Evolutionary conservation across 225 moss, liverwort and hornwort genomes (phyloP), one percentile per base, ranked within the genome.

Genomic region (Thuidium tamariscinum): DNA sequence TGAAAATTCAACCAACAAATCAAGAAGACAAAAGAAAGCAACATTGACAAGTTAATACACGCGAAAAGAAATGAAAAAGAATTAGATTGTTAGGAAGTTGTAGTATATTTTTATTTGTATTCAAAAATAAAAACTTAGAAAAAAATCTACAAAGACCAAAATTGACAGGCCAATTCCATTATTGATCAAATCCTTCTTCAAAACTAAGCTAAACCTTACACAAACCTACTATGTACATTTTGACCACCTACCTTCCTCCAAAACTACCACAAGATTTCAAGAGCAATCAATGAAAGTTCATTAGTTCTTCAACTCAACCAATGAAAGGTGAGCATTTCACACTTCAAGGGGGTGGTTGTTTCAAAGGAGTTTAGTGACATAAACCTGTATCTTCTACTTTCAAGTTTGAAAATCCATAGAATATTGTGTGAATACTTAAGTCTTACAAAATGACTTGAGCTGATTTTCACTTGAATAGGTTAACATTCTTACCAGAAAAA

Each of bases 371-470:
- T 0, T 3, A 5, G 0, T 11, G 6, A 41, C 26, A 70, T 5
- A 0, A 41, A 70, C 9, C 26, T 8, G 1, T 69, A 26, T 41
- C 0, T 2, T 69, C 14, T 5, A 3, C 5, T 42, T 16, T 13
- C 26, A 42, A 42, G 5, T 27, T 42, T 41, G 14, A 42, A 42
- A 42, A 27, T 27, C 42, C 5, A 70, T 27, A 42, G 3, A 42
- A 70, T 16, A 27, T 27, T 25, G 1, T 27, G 2, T 42, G 1
- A 16, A 1, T 16, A 27, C 5, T 25, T 21, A 25, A 39, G 39
- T 14, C 13, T 8, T 25, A 25, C 1, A 0, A 69, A 69, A 13
- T 0, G 0, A 14, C 8, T 68, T 14, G 8, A 26, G 15, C 41
- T 25, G 15, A 41, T 41, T 41, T 41, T 69, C 8, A 69, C 41